A percentile compares a stretch with the other conserved stretches of the same genome.
Conservation (phyloP, 1,139 yeast genomes). For the Candida sp. region DNA sequence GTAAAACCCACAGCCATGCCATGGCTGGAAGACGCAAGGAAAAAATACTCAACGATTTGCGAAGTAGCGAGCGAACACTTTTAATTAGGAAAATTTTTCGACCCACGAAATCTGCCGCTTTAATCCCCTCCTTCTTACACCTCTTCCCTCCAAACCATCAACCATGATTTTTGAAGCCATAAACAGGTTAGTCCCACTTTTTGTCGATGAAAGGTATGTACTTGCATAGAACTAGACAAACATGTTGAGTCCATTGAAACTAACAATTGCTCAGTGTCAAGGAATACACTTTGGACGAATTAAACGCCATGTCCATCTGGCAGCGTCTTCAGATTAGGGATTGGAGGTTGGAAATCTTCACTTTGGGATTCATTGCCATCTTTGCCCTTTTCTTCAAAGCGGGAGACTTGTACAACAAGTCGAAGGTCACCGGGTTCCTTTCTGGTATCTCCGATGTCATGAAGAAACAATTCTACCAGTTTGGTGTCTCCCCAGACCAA, state of each 20-base stretch:
- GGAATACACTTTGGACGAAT: slow-evolving; percentile 51
- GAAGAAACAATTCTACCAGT: slow-evolving; percentile 74
- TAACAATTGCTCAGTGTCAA: slow-evolving; percentile 11
- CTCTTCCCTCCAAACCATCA: background rate
- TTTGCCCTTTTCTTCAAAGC: slow-evolving; percentile 52
- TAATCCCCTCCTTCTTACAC: background rate
- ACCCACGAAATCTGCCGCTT: background rate
- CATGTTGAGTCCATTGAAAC: slow-evolving; percentile 4
- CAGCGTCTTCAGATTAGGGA: slow-evolving; percentile 60
- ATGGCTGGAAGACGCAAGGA: background rate
- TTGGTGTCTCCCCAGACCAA: slow-evolving; percentile 62
- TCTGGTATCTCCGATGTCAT: slow-evolving; percentile 50
- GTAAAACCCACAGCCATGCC: background rate
- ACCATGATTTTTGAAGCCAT: slow-evolving; percentile 15
- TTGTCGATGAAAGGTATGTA: slow-evolving; percentile 12
- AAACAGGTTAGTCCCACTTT: slow-evolving; percentile 14
- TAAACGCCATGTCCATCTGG: slow-evolving; percentile 49
- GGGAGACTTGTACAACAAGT: slow-evolving; percentile 65
- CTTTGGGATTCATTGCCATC: slow-evolving; percentile 52
- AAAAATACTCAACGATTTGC: background rate
- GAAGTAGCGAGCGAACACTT: too few relatives aligned
- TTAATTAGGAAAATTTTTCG: slow-evolving; percentile 2
- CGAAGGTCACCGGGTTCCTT: slow-evolving; percentile 55
- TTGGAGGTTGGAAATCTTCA: slow-evolving; percentile 76
- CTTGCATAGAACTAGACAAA: background rate